phyloP scores from a whole-genome alignment of 352 stramenopile genomes.

The Phytophthora capsici region DNA sequence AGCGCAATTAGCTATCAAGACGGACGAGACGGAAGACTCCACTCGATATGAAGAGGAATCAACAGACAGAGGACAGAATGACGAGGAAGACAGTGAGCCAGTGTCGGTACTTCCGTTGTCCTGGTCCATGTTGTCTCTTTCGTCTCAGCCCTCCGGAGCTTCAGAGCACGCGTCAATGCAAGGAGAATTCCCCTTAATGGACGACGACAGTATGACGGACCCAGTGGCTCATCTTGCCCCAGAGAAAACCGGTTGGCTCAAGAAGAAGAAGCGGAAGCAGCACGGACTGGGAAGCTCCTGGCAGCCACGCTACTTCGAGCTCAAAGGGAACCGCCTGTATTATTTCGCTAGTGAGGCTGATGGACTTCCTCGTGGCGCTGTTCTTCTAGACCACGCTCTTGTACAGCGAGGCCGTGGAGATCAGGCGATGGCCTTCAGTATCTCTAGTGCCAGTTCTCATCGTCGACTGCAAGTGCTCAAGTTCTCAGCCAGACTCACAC shows the following conservation, averaged over 20 bases:
- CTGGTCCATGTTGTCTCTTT: constrained; percentile 71
- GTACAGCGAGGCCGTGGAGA: constrained; percentile 68
- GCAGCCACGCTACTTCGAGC: constrained; percentile 83
- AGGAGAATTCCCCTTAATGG: constrained; percentile 26
- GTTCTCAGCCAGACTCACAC: constrained; percentile 72
- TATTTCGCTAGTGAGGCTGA: constrained; percentile 81
- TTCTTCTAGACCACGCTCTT: constrained; percentile 73
- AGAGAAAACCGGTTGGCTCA: constrained; percentile 79
- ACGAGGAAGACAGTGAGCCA: constrained; percentile 36
- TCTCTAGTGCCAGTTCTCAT: constrained; percentile 65
- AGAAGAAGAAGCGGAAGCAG: constrained; percentile 83
- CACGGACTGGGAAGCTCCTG: constrained; percentile 72
- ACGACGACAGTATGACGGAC: constrained; percentile 28
- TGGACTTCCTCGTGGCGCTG: constrained; percentile 73
- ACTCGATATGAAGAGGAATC: constrained; percentile 15
- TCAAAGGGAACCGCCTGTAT: constrained; percentile 82
- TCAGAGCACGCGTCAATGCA: constrained; percentile 37
- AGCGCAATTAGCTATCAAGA: constrained; percentile 21
- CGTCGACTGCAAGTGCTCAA: constrained; percentile 73
- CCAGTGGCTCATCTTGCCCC: constrained; percentile 34
- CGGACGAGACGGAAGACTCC: neutral
- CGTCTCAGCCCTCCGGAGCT: constrained; percentile 44
- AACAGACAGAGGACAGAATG: constrained; percentile 12
- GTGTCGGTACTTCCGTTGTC: constrained; percentile 55
- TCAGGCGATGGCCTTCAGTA: constrained; percentile 71